Conservation (phyloP, 306 rosid genomes). For the Gynostemma pentaphyllum region DNA sequence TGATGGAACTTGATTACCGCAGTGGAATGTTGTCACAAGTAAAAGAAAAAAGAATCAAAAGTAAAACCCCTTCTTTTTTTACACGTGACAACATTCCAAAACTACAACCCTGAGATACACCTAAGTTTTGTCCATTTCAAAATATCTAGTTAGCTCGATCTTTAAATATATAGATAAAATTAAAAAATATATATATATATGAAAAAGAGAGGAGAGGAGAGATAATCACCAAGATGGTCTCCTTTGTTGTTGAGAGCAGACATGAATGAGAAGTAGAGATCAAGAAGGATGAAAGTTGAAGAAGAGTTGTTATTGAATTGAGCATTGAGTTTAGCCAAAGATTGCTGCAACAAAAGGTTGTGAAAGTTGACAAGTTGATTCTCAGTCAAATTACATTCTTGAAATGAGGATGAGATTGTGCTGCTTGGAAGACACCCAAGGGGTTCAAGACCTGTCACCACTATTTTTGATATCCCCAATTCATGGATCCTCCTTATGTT, state of each 20-base stretch:
- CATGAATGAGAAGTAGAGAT: constrained; percentile 58
- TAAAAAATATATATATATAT: neutral
- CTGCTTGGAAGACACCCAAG: constrained; percentile 60
- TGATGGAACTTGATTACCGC: no score
- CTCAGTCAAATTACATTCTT: constrained; percentile 31
- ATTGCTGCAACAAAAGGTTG: constrained; percentile 45
- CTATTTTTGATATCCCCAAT: constrained; percentile 58
- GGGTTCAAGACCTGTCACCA: constrained; percentile 48
- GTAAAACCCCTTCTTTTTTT: no score
- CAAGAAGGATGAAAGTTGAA: constrained; percentile 16
- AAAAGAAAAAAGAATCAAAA: no score
- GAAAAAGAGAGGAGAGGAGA: neutral
- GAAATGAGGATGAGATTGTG: constrained; percentile 32
- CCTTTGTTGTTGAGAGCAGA: constrained; percentile 35
- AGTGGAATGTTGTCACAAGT: no score
- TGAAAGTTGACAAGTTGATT: constrained; percentile 42
- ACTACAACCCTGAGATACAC: no score
- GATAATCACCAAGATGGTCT: constrained; percentile 14
- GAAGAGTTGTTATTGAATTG: constrained; percentile 14
- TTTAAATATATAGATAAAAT: no score
- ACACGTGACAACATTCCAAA: no score
- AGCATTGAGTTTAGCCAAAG: constrained; percentile 39
- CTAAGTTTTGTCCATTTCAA: no score
- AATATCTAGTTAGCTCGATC: no score
- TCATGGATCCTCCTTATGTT: constrained; percentile 42